Percentiles rank a stretch among this genome's conserved stretches.
Conservation (phyloP, 768 basidiomycete species). For the Paxillus rubicundulus region DNA sequence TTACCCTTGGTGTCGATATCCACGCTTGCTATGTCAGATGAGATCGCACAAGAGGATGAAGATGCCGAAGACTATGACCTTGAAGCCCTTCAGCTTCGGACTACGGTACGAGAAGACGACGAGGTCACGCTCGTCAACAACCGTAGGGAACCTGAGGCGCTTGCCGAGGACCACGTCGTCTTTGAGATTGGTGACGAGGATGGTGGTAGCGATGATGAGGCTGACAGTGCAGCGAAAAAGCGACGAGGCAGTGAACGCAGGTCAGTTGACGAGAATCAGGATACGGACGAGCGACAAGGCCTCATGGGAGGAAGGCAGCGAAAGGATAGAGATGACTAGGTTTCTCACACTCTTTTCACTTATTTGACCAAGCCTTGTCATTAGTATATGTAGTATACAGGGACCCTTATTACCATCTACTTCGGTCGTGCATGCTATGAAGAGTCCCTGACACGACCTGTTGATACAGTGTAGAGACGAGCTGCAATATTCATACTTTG, state of each 20-base stretch:
- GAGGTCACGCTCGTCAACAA: slow-evolving; percentile 70
- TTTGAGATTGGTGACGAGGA: slow-evolving; percentile 92
- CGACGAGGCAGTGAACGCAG: slow-evolving; percentile 38
- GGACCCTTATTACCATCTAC: slow-evolving; percentile 6
- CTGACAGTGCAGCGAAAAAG: slow-evolving; percentile 48
- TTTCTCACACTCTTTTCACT: slow-evolving; percentile 7
- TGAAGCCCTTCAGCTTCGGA: slow-evolving; percentile 65
- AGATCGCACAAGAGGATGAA: slow-evolving; percentile 91
- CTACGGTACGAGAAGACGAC: slow-evolving; percentile 53
- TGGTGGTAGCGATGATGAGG: slow-evolving; percentile 61
- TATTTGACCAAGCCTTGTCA: slow-evolving; percentile 7
- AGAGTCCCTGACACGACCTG: slow-evolving; percentile 76
- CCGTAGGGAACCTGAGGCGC: slow-evolving; percentile 44
- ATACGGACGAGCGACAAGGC: slow-evolving; percentile 59
- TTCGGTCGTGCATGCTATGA: slow-evolving; percentile 8
- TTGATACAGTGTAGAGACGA: slow-evolving; percentile 81
- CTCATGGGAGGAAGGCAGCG: slow-evolving; percentile 48
- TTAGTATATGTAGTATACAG: slow-evolving; percentile 39
- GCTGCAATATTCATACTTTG: slow-evolving; percentile 96
- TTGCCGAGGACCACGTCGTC: slow-evolving; percentile 71
- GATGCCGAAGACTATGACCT: slow-evolving; percentile 93
- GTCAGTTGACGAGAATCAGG: slow-evolving; percentile 47
- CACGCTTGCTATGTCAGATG: slow-evolving; percentile 93
- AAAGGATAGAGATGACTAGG: slow-evolving; percentile 37
- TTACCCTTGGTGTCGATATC: slow-evolving; percentile 35